Conservation (phyloP, 345 rosid species). For the Pugionium dolabratum region DNA sequence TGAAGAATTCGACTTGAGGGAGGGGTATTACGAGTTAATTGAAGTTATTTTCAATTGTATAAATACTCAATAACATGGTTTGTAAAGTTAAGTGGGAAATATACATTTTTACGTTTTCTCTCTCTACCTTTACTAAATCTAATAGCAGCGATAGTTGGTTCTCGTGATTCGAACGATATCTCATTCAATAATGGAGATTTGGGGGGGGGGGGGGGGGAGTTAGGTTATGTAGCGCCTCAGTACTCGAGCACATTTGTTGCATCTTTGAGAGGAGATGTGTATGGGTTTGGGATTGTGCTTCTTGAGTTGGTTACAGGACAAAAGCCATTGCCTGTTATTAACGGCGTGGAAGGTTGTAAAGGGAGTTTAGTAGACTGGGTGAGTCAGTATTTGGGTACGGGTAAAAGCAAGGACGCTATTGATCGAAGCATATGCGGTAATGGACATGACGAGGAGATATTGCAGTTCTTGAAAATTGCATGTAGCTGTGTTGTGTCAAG, state of each 20-base stretch:
- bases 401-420: conserved; percentile 47
- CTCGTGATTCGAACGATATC: conserved; percentile 48
- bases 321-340: conserved; percentile 36
- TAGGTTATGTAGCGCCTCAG: conserved; percentile 45
- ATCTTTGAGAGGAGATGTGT: conserved; percentile 44
- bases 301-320: conserved; percentile 44
- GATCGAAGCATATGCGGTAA: conserved; percentile 44
- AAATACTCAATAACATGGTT: too few relatives aligned
- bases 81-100: too few relatives aligned
- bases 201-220: too few relatives aligned
- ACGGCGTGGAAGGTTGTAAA: conserved; percentile 41
- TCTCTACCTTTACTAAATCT: too few relatives aligned
- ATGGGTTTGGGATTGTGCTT: conserved; percentile 45
- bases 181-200: conserved; percentile 43
- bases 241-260: conserved; percentile 43
- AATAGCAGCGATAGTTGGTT: conserved; percentile 46
- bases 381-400: conserved; percentile 38
- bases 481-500: conserved; percentile 49
- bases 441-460: conserved; percentile 48
- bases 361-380: conserved; percentile 44
- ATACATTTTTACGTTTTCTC: too few relatives aligned
- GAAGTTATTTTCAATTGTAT: too few relatives aligned
- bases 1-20: too few relatives aligned
- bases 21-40: too few relatives aligned
- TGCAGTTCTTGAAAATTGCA: conserved; percentile 51